phyloP scores from a whole-genome alignment of 805 yeast genomes.

The Metschnikowia lunata region DNA sequence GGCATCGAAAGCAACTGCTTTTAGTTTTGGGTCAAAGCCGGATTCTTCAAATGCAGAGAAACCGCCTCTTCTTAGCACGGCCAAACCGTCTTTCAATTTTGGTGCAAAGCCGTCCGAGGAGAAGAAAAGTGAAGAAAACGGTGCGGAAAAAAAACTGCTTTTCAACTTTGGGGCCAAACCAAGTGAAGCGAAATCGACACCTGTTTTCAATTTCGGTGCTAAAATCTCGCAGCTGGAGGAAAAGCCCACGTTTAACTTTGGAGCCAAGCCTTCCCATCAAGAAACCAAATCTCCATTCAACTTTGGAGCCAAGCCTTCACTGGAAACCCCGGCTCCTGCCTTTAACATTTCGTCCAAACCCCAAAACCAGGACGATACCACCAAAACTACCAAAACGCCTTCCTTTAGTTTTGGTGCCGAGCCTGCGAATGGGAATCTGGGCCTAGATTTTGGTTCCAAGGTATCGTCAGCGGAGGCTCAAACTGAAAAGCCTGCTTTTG shows the following conservation, averaged over 20 bases:
- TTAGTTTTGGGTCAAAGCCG: background rate
- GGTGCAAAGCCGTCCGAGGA: conserved; percentile 6
- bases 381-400: background rate
- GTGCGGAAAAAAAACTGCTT: background rate
- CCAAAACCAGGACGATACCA: too few species aligned
- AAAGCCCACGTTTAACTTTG: conserved; percentile 1
- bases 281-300: background rate
- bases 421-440: background rate
- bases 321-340: background rate
- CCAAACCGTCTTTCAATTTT: background rate
- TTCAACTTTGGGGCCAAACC: conserved; percentile 2
- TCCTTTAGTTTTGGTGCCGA: conserved; percentile 3
- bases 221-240: background rate
- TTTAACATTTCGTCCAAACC: background rate
- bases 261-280: background rate
- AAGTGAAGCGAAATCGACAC: background rate
- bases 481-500: background rate
- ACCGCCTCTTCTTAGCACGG: background rate
- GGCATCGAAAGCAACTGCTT: background rate
- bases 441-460: too few species aligned
- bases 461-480: too few species aligned
- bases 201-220: conserved; percentile 5
- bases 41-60: background rate
- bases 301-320: background rate
- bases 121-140: background rate